These are phyloP conservation scores for Naganishia albida DNA, from an alignment of 1,284 basidiomycete species.

Conservation along the genomic window DNA sequence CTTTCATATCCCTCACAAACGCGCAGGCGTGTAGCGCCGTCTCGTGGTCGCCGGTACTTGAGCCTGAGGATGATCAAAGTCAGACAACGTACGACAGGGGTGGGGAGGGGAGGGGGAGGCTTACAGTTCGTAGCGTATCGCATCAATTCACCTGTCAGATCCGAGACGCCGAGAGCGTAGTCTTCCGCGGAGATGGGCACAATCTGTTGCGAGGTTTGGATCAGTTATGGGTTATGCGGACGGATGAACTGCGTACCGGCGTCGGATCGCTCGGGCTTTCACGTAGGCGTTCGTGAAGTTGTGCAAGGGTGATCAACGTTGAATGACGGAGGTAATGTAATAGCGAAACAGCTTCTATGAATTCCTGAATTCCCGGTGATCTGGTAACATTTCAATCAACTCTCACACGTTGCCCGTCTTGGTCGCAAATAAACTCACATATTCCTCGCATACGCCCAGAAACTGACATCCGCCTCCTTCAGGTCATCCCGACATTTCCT, in stretches of 20 bases:
- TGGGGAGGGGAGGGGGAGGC: conserved; percentile 14
- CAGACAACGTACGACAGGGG: too few relatives aligned
- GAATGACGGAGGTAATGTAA: conserved; percentile 78
- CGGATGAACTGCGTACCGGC: conserved; percentile 9
- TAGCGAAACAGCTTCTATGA: conserved; percentile 90
- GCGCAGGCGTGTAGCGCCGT: conserved; percentile 70
- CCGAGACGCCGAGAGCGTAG: conserved; percentile 88
- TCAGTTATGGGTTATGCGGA: background rate
- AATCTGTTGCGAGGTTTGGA: background rate
- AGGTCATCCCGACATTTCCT: conserved; percentile 67
- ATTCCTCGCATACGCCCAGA: conserved; percentile 76
- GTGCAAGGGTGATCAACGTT: conserved; percentile 67
- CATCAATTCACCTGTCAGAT: conserved; percentile 96
- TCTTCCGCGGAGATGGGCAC: conserved; percentile 60
- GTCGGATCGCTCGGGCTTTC: conserved; percentile 58
- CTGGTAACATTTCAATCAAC: conserved; percentile 33
- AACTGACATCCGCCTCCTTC: conserved; percentile 49
- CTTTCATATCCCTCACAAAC: conserved; percentile 77
- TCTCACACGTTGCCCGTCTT: background rate
- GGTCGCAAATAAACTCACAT: conserved; percentile 60
- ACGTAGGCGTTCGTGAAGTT: conserved; percentile 67
- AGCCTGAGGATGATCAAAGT: conserved; percentile 39
- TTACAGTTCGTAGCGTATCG: conserved; percentile 73
- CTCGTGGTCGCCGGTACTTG: conserved; percentile 68
- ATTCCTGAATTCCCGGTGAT: conserved; percentile 71